Evolutionary conservation across 768 basidiomycete species (phyloP).

Genomic region (Leccinum pellstonianum): DNA sequence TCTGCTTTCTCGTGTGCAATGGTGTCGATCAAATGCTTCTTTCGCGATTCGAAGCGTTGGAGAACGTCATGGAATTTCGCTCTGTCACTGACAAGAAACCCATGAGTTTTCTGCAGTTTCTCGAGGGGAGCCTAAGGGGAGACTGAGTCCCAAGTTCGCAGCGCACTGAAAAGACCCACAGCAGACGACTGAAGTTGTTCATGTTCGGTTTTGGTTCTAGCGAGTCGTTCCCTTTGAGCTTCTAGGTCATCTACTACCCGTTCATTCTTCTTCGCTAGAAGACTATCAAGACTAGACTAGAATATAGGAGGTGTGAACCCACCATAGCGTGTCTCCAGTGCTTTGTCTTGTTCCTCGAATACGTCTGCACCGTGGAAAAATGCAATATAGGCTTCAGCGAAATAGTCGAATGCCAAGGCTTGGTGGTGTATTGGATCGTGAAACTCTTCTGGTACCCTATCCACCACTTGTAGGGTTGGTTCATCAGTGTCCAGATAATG

Average conservation of each 20-base stretch:
- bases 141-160: background rate
- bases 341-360: constrained; percentile 67
- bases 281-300: background rate
- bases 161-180: constrained; percentile 36
- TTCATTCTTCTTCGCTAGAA: constrained; percentile 68
- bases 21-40: constrained; percentile 63
- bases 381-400: constrained; percentile 59
- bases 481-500: constrained; percentile 61
- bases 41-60: constrained; percentile 64
- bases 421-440: constrained; percentile 71
- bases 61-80: constrained; percentile 78
- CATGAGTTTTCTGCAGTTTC: constrained; percentile 60
- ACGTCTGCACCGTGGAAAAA: constrained; percentile 70
- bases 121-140: constrained; percentile 56
- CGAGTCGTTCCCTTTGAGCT: constrained; percentile 47
- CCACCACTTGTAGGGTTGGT: constrained; percentile 63
- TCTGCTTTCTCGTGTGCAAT: constrained; percentile 70
- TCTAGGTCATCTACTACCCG: constrained; percentile 64
- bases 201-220: constrained; percentile 50
- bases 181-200: constrained; percentile 61
- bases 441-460: constrained; percentile 69
- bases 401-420: constrained; percentile 76
- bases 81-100: constrained; percentile 66
- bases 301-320: constrained; percentile 15
- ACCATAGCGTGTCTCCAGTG: constrained; percentile 79